Base-by-base conservation (phyloP, 768 basidiomycete species). In the Termitomyces sp. region DNA sequence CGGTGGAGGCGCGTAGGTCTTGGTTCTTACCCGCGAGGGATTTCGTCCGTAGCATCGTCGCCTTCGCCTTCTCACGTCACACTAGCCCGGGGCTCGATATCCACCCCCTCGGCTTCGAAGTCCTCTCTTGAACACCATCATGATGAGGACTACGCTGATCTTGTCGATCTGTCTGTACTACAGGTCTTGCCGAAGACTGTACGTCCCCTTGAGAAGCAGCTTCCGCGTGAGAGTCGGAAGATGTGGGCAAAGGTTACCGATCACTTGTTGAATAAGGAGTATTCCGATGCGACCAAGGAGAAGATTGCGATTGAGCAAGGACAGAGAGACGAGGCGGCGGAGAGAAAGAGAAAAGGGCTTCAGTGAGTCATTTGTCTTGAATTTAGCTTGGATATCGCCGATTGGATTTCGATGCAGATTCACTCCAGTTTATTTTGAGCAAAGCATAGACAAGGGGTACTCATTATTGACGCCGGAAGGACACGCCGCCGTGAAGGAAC, bases 291-390 rank as follows among this genome's bases (percentile, higher is more conserved):
- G 51, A 98, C 93, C 55, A 89, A 79, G 75, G 82, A 88, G 74
- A 99, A 99, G 77, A 81, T 93, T 51, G 70, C 70, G 5, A 96
- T 99, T 54, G 97, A 99, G 73, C 96, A 98, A 79, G 81, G 68
- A 65, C 97, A 98, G 76, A 75, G 97, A 49, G 94, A 98, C 57
- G 81, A 84, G 32, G 90, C 93, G 6, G 88, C 87, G 11, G 90
- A 93, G 68, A 77, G 93, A 71, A 95, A 92, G 77, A 80, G 78
- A 68, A 88, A 83, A 55, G 90, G 88, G 17, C 68, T 82, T 30
- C 78, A 81, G 91, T 96, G 64, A 75, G 91, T 88, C 9, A 53
- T 19, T n/a, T 11, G 3, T 49, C 35, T n/a, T 50, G 19, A 42
- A 53, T 40, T 6, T 1, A 35, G 43, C 7, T 21, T 19, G 37